These are phyloP conservation scores for Sporodiniella umbellata DNA, from an alignment of 371 early-diverging fungal genomes.

Conservation along the genomic window DNA sequence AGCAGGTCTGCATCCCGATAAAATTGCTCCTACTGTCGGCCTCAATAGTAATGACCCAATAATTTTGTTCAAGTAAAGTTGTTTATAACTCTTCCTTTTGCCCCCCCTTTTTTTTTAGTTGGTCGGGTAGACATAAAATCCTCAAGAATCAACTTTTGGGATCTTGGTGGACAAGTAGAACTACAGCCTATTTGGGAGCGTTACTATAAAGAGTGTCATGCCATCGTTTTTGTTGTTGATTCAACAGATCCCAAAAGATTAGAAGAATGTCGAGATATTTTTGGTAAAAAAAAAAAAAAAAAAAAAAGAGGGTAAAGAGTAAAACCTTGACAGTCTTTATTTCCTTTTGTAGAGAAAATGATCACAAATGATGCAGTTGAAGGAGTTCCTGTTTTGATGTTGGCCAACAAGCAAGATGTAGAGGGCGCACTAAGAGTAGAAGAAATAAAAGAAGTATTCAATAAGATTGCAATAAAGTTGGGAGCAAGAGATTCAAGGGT, in stretches of 20 bases:
- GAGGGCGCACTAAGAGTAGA: conserved; percentile 74
- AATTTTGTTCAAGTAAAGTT: background rate
- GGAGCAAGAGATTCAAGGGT: conserved; percentile 73
- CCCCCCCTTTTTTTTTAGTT: conserved; percentile 48
- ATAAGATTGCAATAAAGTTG: conserved; percentile 79
- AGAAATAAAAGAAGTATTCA: conserved; percentile 89
- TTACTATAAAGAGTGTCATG: conserved; percentile 94
- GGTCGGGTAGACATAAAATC: conserved; percentile 73
- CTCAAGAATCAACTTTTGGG: conserved; percentile 85
- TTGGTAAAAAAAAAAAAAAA: conserved; percentile 75
- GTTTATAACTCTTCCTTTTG: no score
- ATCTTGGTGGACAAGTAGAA: conserved; percentile 91
- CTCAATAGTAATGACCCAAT: conserved; percentile 71
- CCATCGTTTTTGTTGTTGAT: conserved; percentile 91
- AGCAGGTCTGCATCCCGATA: conserved; percentile 77
- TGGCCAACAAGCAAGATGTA: conserved; percentile 92
- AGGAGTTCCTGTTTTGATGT: conserved; percentile 88
- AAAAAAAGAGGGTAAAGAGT: no score
- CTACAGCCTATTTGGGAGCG: conserved; percentile 89
- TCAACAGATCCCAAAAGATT: conserved; percentile 77
- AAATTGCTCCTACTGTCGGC: conserved; percentile 93
- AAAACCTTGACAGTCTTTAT: no score
- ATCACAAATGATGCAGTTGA: conserved; percentile 74
- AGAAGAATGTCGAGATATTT: conserved; percentile 75
- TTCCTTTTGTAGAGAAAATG: conserved; percentile 67